Percentiles rank a stretch among this genome's conserved stretches.
These are phyloP conservation scores for Hippophae gyantsensis DNA, from an alignment of 306 rosid species.

Conservation along the genomic window DNA sequence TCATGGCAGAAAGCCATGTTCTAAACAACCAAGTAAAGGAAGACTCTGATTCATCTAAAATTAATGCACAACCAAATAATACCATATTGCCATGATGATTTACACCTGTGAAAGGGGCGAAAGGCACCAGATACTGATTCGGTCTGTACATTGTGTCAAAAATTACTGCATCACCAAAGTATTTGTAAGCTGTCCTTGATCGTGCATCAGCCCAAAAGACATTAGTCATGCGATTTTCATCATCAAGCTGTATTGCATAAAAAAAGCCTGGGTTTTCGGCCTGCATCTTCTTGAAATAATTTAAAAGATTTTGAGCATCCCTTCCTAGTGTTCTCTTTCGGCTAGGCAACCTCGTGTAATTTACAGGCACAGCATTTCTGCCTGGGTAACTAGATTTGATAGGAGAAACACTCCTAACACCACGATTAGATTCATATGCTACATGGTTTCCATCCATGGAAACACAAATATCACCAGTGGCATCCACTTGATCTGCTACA, in stretches of 20 bases:
- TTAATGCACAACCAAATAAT: slow-evolving; percentile 71
- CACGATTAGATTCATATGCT: slow-evolving; percentile 25
- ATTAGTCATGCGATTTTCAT: slow-evolving; percentile 66
- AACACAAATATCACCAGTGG: slow-evolving; percentile 28
- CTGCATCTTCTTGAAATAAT: slow-evolving; percentile 75
- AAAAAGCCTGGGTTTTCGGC: slow-evolving; percentile 66
- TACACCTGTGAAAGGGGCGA: slow-evolving; percentile 74
- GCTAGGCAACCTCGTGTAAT: slow-evolving; percentile 31
- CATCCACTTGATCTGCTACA: slow-evolving; percentile 31
- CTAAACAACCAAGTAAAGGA: slow-evolving; percentile 64
- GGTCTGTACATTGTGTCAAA: slow-evolving; percentile 79
- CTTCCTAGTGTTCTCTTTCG: slow-evolving; percentile 60
- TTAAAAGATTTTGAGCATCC: slow-evolving; percentile 68
- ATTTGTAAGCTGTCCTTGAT: slow-evolving; percentile 56
- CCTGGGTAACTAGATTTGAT: slow-evolving; percentile 32
- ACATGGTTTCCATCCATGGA: slow-evolving; percentile 40
- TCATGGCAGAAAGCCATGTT: slow-evolving; percentile 78
- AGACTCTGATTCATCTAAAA: slow-evolving; percentile 66
- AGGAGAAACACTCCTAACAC: slow-evolving; percentile 44
- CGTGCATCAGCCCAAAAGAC: slow-evolving; percentile 80
- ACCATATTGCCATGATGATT: slow-evolving; percentile 75
- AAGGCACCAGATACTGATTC: slow-evolving; percentile 69
- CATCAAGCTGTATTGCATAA: slow-evolving; percentile 73
- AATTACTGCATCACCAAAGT: slow-evolving; percentile 70
- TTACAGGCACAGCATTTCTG: slow-evolving; percentile 30